Evolutionary conservation across 345 rosid genomes (phyloP), one percentile per base, ranked within the genome.

Genomic region (Pistacia atlantica): DNA sequence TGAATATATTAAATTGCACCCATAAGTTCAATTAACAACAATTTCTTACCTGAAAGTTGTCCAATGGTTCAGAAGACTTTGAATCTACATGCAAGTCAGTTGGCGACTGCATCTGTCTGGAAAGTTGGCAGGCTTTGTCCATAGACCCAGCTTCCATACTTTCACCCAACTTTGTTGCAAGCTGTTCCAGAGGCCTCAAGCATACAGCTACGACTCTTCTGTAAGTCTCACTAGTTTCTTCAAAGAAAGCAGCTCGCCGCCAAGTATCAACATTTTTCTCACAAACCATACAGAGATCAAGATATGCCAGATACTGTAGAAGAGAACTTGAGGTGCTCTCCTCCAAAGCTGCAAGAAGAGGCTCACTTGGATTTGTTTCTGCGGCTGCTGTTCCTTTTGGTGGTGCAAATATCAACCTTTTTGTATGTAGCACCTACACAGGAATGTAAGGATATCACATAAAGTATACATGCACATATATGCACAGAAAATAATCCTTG

Each of bases 341-440:
- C 84, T 96, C 98, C 79, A 93, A 81, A 58, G 97, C 93, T 74
- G 87, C 91, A 77, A 96, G 93, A 71, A 96, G 95, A 73, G 94
- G 98, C 77, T 91, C 95, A 14, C 94, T 93, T 57, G 98, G 99
- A 83, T 96, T 96, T 63, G 94, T 90, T 88, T 96, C 98, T 68
- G 98, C 98, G 65, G 99, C 99, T 25, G 97, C 98, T 11, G 99
- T 93, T 83, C 99, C 98, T 88, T 90, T 93, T 63, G 95, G 97
- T 46, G 94, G 98, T 60, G 97, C 97, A 82, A 90, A 93, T 56
- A 82, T 62, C 55, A 83, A 91, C 76, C 97, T 86, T 80, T 92
- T 93, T 18, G 99, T 92, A 80, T 85, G 87, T 62, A 93, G 82
- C 74, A 92, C 97, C 97, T 92, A 77, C 11, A 88, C 54, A 66